These are phyloP conservation scores for Rhypophila decipiens DNA, from an alignment of 495 filamentous ascomycete species.

Conservation along the genomic window DNA sequence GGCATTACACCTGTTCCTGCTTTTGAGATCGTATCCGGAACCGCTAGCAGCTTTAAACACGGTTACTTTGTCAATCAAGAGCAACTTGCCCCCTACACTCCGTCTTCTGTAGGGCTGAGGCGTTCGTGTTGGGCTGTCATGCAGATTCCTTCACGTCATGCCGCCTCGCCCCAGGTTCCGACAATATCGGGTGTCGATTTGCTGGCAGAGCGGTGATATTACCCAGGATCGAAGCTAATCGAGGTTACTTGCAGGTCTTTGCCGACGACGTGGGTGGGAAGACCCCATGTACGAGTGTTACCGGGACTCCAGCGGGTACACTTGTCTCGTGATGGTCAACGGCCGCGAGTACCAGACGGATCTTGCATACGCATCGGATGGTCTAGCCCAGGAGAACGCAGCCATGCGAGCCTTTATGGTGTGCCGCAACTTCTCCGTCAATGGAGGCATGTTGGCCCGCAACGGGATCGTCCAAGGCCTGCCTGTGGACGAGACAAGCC, in stretches of 20 bases:
- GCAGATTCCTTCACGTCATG: constrained; percentile 35
- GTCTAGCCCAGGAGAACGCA: constrained; percentile 85
- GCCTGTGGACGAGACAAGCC: constrained; percentile 53
- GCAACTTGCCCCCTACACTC: constrained; percentile 5
- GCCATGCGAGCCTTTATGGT: constrained; percentile 97
- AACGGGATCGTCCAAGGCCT: constrained; percentile 83
- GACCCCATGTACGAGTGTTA: constrained; percentile 87
- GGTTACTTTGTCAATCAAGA: constrained; percentile 11
- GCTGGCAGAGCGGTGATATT: constrained; percentile 22
- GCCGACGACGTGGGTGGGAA: constrained; percentile 90
- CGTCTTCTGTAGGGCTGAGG: constrained; percentile 27
- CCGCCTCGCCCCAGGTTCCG: constrained; percentile 17
- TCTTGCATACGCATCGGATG: constrained; percentile 69
- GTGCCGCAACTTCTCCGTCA: constrained; percentile 97
- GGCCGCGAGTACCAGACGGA: constrained; percentile 95
- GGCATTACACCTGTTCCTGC: constrained; percentile 15
- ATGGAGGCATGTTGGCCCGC: constrained; percentile 84
- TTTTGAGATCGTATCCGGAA: constrained; percentile 17
- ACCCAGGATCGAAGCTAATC: constrained; percentile 37
- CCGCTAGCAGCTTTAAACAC: constrained; percentile 10
- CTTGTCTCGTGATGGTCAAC: constrained; percentile 91
- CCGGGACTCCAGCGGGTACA: constrained; percentile 64
- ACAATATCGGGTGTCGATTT: constrained; percentile 10
- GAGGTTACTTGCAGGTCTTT: constrained; percentile 66
- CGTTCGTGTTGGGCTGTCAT: constrained; percentile 39